Evolutionary conservation across 257 asterid species (phyloP).

Genomic region (Knoxia roxburghii): DNA sequence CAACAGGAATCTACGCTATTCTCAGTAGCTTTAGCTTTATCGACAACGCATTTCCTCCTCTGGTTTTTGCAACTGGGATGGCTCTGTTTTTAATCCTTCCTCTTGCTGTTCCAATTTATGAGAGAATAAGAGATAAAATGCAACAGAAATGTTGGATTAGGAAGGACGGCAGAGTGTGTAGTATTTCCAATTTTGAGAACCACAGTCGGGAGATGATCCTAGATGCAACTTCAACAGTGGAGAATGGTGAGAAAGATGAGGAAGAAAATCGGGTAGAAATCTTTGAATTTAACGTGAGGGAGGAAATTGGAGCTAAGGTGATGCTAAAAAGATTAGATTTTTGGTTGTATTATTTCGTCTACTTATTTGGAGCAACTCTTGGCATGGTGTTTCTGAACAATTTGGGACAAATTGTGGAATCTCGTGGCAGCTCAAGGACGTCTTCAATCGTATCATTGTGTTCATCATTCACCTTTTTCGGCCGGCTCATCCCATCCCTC

Average conservation of each 20-base stretch:
- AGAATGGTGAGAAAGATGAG: constrained; percentile 13
- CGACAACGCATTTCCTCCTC: constrained; percentile 12
- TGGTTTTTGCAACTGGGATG: constrained; percentile 30
- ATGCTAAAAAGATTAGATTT: constrained; percentile 56
- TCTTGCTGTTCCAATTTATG: constrained; percentile 38
- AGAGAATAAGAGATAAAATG: constrained; percentile 33
- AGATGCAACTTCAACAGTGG: neutral
- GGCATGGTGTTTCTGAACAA: constrained; percentile 72
- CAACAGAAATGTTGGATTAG: constrained; percentile 50
- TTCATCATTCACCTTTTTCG: constrained; percentile 68
- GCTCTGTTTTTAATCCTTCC: constrained; percentile 33
- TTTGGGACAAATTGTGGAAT: constrained; percentile 68
- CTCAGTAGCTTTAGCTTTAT: constrained; percentile 36
- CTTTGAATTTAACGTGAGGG: constrained; percentile 20
- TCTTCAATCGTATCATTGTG: constrained; percentile 56
- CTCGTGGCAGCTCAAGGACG: constrained; percentile 46
- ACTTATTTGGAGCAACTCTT: constrained; percentile 63
- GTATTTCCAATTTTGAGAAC: neutral
- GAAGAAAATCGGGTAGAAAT: neutral
- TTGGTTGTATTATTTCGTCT: constrained; percentile 62
- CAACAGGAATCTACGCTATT: constrained; percentile 55
- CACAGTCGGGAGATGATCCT: constrained; percentile 9
- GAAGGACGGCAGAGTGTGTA: constrained; percentile 19
- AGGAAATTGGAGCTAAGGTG: constrained; percentile 40
- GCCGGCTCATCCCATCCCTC: constrained; percentile 67